Base-by-base conservation (phyloP, 768 basidiomycete genomes). In the Russula olivacea region DNA sequence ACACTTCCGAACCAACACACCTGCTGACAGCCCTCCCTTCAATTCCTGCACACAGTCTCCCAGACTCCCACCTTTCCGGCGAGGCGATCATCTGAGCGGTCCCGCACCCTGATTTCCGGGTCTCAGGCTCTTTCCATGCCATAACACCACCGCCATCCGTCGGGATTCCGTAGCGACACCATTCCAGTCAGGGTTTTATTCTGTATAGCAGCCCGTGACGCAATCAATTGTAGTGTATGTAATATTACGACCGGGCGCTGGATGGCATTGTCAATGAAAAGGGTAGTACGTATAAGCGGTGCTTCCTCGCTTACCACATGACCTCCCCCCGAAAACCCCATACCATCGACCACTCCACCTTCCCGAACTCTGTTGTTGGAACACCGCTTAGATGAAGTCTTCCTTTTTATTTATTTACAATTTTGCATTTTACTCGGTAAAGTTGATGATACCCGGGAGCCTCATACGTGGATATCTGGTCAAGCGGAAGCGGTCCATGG, bases 221-320 rank as follows among this genome's bases (percentile, higher is more conserved):
- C 60, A 49, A 61, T 54, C 34, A 25, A 34, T 14, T 15, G 23
- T 9, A n/a, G 10, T 10, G 43, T 28, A 28, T 23, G 21, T 38
- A 34, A 58, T 36, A 48, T 34, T 38, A 58, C 57, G 45, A 48
- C 30, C 34, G 15, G 34, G 57, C 56, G 57, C 34, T 49, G 57
- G 34, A 17, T 58, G 15, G 47, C 21, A 25, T 32, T 55, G 60
- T 38, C 53, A 10, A 17, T 14, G n/a, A 19, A 28, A 21, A 30
- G 36, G 9, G 14, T 11, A 19, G 36, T 55, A 61, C 60, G 60
- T 61, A 36, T 28, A 48, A 25, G 4, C 34, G 53, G 45, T 45
- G 53, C 60, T 55, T 53, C 38, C 53, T 49, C 30, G n/a, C 53
- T 30, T 47, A 48, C 45, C 60, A 40, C 53, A 36, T 61, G 60